Percentiles rank a stretch among this genome's conserved stretches.
Evolutionary conservation across 2,329 filamentous ascomycete genomes (phyloP).

Genomic region (Monilinia polystroma): DNA sequence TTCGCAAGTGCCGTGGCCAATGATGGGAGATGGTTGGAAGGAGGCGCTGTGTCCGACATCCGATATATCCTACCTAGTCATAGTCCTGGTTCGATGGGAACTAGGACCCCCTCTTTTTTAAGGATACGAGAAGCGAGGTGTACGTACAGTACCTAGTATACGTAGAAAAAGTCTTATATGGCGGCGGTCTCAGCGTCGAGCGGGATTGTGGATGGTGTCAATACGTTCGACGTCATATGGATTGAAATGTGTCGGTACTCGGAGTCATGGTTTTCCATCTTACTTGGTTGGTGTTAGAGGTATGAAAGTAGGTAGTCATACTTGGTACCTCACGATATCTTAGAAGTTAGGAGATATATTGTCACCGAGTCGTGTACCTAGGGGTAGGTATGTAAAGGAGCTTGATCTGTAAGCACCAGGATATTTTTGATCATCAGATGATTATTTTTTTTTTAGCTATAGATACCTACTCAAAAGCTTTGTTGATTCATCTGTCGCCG

Average conservation of each 20-base stretch:
- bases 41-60: neutral
- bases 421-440: constrained; percentile 12
- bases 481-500: neutral
- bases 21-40: neutral
- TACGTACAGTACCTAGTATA: neutral
- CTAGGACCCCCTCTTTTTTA: constrained; percentile 4
- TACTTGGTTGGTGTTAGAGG: neutral
- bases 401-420: constrained; percentile 1
- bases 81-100: neutral
- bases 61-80: neutral
- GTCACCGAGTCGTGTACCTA: neutral
- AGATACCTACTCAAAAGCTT: neutral
- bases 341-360: neutral
- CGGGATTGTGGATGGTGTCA: neutral
- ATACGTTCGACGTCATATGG: neutral
- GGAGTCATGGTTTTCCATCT: neutral
- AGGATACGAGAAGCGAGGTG: constrained; percentile 12
- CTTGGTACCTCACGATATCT: neutral
- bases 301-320: neutral
- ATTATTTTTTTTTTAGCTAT: neutral
- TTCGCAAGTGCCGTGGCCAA: neutral
- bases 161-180: neutral
- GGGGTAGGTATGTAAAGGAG: neutral
- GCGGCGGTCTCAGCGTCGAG: neutral
- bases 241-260: neutral